phyloP scores from a whole-genome alignment of 2,329 filamentous ascomycete species.

The Fusarium sp. region DNA sequence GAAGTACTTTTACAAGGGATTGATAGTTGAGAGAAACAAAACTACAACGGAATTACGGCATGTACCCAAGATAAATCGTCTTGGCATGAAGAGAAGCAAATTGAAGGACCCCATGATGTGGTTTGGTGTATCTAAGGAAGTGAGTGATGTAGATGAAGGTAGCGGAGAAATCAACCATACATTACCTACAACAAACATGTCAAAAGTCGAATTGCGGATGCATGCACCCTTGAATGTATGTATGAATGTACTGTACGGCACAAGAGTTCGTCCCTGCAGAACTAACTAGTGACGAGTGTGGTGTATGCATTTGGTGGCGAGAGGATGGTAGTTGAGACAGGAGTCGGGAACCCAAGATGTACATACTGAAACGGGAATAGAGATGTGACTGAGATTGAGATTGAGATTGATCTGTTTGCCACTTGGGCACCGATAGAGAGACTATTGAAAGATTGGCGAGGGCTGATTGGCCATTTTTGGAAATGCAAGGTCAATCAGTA shows the following conservation, averaged over 20 bases:
- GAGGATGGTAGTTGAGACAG: not conserved
- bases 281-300: not conserved
- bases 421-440: conserved; percentile 29
- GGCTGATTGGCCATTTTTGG: conserved; percentile 8
- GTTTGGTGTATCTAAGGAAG: not conserved
- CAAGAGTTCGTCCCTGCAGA: not conserved
- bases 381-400: not conserved
- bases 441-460: conserved; percentile 33
- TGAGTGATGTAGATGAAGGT: not conserved
- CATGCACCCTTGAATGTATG: not conserved
- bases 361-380: not conserved
- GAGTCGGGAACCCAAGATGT: conserved; percentile 4
- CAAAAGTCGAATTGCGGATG: not conserved
- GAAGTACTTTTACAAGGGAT: conserved; percentile 23
- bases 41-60: conserved; percentile 25
- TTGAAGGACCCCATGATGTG: conserved; percentile 5
- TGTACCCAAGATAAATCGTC: conserved; percentile 16
- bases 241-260: not conserved
- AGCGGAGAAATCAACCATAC: conserved; percentile 7
- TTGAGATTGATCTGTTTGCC: conserved; percentile 18
- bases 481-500: conserved; percentile 11
- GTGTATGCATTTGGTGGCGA: not conserved
- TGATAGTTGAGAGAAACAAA: conserved; percentile 22
- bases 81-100: conserved; percentile 23
- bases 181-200: conserved; percentile 2